Evolutionary conservation across 345 rosid genomes (phyloP), one percentile per base, ranked within the genome.

Genomic region (Raphanus sativus): DNA sequence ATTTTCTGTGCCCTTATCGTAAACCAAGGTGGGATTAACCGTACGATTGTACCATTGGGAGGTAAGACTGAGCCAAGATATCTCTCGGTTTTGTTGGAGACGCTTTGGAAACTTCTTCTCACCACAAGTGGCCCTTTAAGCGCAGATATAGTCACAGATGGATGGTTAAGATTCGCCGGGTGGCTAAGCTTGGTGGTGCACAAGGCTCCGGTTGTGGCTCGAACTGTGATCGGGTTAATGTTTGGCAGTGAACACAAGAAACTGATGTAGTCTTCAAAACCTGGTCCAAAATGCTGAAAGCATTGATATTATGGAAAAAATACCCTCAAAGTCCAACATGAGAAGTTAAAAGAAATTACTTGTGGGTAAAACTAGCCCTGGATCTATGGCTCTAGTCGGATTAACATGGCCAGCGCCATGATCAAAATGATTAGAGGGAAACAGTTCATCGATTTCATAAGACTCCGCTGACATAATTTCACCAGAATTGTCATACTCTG

Each of bases 171-270:
- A 76, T 89, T 82, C 1, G 96, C 89, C 0, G 89, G 93, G 70
- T 83, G 86, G 87, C 83, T 62, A 24, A 86, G 71, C 0, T 68
- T 8, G 1, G 55, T 78, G 16, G 70, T 75, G 87, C 98, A 94
- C 65, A 58, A 21, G n/a, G 65, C 81, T 69, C 94, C 90, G 0
- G 92, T 90, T 0, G 89, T 81, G 1, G 85, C 81, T 68, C 76
- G 77, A 77, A 93, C 72, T 1, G 10, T 69, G 6, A 1, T 9
- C 6, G 69, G 85, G 70, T 77, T 74, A 1, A 87, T 69, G 21
- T 75, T 74, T 16, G 98, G 90, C 52, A 89, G 33, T 30, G 97
- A 90, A 70, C 96, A 91, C 79, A 94, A 73, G 84, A 94, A 91
- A 55, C 73, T 83, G 70, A 87, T 81, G 81, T 89, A 87, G 68